Conservation (phyloP, 805 yeast species). For the Komagataella kurtzmanii region DNA sequence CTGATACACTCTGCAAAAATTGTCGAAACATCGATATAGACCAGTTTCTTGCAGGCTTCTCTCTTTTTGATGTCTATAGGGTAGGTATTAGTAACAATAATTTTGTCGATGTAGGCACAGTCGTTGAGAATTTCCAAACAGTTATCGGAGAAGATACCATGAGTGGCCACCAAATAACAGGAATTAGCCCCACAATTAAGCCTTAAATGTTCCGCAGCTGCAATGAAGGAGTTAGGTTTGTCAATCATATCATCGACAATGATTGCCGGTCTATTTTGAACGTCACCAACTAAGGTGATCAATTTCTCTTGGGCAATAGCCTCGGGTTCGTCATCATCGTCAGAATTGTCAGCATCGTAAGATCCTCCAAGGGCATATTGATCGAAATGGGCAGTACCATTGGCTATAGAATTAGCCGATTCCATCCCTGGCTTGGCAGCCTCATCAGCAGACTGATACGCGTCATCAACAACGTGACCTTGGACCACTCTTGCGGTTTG, state of each 20-base stretch:
- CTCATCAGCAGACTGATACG: not conserved
- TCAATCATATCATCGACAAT: slow-evolving; percentile 96
- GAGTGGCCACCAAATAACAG: slow-evolving; percentile 88
- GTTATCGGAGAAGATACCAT: slow-evolving; percentile 83
- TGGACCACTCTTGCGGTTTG: slow-evolving; percentile 94
- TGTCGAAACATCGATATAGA: slow-evolving; percentile 84
- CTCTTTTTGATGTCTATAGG: slow-evolving; percentile 63
- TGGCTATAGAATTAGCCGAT: not conserved
- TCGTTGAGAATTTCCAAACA: slow-evolving; percentile 71
- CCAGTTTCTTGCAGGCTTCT: slow-evolving; percentile 52
- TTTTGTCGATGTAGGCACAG: slow-evolving; percentile 75
- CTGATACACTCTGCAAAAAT: slow-evolving; percentile 97
- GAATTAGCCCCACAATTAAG: slow-evolving; percentile 92
- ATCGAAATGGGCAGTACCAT: not conserved
- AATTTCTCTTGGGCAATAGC: slow-evolving; percentile 61
- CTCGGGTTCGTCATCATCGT: slow-evolving; percentile 72
- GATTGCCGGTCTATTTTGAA: slow-evolving; percentile 81
- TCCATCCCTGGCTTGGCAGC: not conserved
- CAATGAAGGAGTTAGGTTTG: slow-evolving; percentile 84
- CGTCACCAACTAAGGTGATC: slow-evolving; percentile 95
- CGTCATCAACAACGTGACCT: slow-evolving; percentile 95
- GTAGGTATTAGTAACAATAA: slow-evolving; percentile 92
- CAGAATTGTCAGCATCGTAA: slow-evolving; percentile 73
- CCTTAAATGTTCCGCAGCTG: slow-evolving; percentile 96
- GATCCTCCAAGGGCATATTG: slow-evolving; percentile 68